These are phyloP conservation scores for Pseudonitzschia pungens DNA, from an alignment of 108 stramenopile species.

Conservation along the genomic window DNA sequence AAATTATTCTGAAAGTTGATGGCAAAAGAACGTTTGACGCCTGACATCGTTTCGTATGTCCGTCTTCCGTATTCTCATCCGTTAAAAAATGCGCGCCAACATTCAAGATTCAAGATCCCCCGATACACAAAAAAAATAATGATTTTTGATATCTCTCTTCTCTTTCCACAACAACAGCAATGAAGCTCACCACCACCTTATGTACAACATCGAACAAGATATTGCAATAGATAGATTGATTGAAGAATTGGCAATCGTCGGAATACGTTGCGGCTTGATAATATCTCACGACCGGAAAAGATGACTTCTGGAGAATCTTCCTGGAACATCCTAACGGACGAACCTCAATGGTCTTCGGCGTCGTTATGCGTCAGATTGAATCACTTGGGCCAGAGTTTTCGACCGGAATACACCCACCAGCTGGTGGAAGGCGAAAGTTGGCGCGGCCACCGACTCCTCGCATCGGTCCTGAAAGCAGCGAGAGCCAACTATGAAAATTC, in stretches of 20 bases:
- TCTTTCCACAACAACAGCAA: no score
- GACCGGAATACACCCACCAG: slow-evolving; percentile 83
- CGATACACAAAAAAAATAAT: neutral
- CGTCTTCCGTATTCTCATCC: neutral
- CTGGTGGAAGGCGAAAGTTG: slow-evolving; percentile 55
- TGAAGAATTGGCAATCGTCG: no score
- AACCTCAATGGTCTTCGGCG: slow-evolving; percentile 41
- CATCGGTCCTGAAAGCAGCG: slow-evolving; percentile 29
- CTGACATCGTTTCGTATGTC: neutral
- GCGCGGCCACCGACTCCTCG: slow-evolving; percentile 57
- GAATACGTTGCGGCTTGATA: no score
- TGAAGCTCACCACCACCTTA: no score
- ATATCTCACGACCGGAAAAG: neutral
- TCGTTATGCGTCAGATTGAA: slow-evolving; percentile 34
- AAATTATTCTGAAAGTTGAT: neutral
- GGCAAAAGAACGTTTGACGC: slow-evolving; percentile 1
- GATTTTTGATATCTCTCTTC: neutral
- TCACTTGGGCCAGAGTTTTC: slow-evolving; percentile 39
- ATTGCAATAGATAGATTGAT: no score
- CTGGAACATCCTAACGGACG: slow-evolving; percentile 26
- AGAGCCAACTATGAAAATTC: slow-evolving; percentile 15
- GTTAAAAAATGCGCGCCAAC: neutral
- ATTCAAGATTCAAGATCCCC: neutral
- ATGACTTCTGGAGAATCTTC: neutral
- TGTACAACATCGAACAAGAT: no score